A percentile compares a stretch with the other conserved stretches of the same genome.
phyloP scores from a whole-genome alignment of 2,329 filamentous ascomycete species.

The Chalaropsis ovoidea region DNA sequence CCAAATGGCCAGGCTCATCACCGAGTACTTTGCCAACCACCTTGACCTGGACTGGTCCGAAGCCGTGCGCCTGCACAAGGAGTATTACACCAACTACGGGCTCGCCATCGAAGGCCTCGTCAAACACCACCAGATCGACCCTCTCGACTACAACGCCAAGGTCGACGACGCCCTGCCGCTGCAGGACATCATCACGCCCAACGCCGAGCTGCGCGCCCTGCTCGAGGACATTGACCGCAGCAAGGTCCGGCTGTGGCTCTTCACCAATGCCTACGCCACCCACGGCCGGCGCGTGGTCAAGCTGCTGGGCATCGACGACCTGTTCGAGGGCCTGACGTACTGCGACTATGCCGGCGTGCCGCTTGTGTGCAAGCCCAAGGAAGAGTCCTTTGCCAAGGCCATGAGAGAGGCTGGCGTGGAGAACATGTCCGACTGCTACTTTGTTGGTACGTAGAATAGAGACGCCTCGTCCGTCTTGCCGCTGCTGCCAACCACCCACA shows the following conservation, averaged over 20 bases:
- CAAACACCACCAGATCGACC: conserved; percentile 87
- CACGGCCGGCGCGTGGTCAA: conserved; percentile 75
- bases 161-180: conserved; percentile 92
- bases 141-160: conserved; percentile 84
- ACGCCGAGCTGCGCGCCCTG: conserved; percentile 61
- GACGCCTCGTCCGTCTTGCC: too few species aligned
- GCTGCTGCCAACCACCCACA: not conserved
- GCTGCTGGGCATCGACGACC: conserved; percentile 69
- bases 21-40: conserved; percentile 53
- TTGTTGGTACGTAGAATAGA: conserved; percentile 65
- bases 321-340: conserved; percentile 90
- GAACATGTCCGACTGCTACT: conserved; percentile 66
- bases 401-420: conserved; percentile 72
- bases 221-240: conserved; percentile 71
- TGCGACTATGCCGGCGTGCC: conserved; percentile 72
- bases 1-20: conserved; percentile 76
- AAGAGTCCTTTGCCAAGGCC: conserved; percentile 75
- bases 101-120: conserved; percentile 94
- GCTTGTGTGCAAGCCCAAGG: conserved; percentile 78
- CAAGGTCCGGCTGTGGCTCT: conserved; percentile 83
- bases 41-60: conserved; percentile 65
- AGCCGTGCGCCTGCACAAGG: conserved; percentile 73
- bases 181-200: conserved; percentile 70
- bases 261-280: conserved; percentile 91
- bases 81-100: conserved; percentile 93